Percentiles rank a stretch among this genome's conserved stretches.
These are phyloP conservation scores for Aureobasidium lini DNA, from an alignment of 2,329 filamentous ascomycete genomes.

Conservation along the genomic window DNA sequence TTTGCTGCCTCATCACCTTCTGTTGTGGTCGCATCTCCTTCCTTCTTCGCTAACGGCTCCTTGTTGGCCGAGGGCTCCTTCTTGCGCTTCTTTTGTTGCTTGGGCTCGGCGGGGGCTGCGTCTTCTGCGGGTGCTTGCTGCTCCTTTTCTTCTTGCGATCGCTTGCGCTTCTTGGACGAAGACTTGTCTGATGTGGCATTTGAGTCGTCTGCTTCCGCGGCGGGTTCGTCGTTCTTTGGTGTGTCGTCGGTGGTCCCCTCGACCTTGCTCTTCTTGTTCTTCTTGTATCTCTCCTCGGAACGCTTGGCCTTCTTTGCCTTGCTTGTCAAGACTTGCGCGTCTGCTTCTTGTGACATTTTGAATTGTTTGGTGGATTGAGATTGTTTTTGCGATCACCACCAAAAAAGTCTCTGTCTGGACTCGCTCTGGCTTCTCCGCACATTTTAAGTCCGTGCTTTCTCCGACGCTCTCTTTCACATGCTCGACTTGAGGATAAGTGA, in stretches of 20 bases:
- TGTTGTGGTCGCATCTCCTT: conserved; percentile 13
- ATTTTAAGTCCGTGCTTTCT: conserved; percentile 8
- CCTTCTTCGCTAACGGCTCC: neutral
- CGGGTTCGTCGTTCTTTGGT: conserved; percentile 10
- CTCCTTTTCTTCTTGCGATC: conserved; percentile 18
- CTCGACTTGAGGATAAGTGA: neutral
- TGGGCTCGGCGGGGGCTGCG: conserved; percentile 10
- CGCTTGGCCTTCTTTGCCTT: conserved; percentile 31
- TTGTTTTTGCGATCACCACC: neutral
- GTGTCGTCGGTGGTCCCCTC: conserved; percentile 19
- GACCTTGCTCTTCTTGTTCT: conserved; percentile 29
- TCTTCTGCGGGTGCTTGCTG: conserved; percentile 9
- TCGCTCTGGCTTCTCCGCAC: neutral
- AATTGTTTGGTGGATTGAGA: neutral
- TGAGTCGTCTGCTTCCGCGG: conserved; percentile 14
- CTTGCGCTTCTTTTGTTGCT: conserved; percentile 13
- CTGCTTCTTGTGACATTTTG: conserved; percentile 25
- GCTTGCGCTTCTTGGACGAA: conserved; percentile 22
- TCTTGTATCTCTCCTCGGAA: conserved; percentile 28
- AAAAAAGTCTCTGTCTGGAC: conserved; percentile 7
- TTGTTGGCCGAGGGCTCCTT: conserved; percentile 5
- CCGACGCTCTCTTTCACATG: conserved; percentile 9
- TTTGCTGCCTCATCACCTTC: conserved; percentile 25
- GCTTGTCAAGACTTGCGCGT: conserved; percentile 19
- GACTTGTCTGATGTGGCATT: conserved; percentile 15